Conservation (phyloP, 169 alveolate genomes). For the Perkinsus olseni region DNA sequence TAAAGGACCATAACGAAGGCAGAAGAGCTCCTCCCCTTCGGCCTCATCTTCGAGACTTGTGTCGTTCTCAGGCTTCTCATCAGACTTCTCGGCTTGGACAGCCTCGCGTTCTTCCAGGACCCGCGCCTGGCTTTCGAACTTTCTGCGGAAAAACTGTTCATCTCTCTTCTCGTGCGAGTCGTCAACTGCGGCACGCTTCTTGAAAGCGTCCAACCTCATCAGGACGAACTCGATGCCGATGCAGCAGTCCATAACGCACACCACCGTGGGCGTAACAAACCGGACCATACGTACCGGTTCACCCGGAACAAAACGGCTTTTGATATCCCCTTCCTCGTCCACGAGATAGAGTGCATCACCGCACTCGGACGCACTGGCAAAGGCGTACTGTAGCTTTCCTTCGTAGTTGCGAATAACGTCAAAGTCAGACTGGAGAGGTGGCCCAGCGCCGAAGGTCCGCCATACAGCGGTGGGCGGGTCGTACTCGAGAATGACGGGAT, state of each 20-base stretch:
- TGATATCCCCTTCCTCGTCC: neutral
- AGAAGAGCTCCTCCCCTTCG: neutral
- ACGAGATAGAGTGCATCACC: neutral
- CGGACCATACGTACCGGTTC: neutral
- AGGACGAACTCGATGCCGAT: neutral
- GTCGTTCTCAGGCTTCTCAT: neutral
- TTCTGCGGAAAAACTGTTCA: neutral
- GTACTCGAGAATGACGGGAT: neutral
- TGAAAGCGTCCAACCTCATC: neutral
- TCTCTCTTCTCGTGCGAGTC: neutral
- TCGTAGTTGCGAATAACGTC: neutral
- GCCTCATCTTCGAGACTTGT: neutral
- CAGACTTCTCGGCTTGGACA: no score
- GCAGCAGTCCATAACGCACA: neutral
- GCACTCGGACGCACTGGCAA: neutral
- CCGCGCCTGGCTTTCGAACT: neutral
- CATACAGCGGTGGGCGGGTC: neutral
- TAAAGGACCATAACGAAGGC: neutral
- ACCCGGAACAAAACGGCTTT: neutral
- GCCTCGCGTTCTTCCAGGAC: neutral
- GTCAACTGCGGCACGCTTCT: neutral
- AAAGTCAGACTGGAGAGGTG: neutral
- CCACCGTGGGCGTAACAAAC: neutral
- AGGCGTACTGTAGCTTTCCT: neutral
- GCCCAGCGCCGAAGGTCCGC: neutral